Base-by-base conservation (phyloP, 768 basidiomycete species). In the Lepiota brunneoincarnata region DNA sequence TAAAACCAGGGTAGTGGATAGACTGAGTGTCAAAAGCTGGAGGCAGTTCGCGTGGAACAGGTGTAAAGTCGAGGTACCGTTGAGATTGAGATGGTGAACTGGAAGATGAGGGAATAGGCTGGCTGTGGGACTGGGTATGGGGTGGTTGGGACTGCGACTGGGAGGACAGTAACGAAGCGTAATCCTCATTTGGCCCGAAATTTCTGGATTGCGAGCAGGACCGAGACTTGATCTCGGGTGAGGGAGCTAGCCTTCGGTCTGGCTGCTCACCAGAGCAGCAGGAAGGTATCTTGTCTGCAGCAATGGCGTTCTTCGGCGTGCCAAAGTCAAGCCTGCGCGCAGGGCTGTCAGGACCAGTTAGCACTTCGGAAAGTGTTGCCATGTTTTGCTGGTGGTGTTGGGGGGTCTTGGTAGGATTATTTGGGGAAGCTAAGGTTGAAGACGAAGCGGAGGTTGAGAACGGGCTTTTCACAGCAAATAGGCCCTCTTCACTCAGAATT, bases 1-100 rank as follows among this genome's bases (percentile, higher is more conserved):
- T 66, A 59, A 88, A 88, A 14, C 86, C 86, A 11, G 87, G 87
- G 64, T 85, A 86, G 59, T 87, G 86, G 36, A 77, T 72, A 14
- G 84, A 86, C 41, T 77, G 73, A 1, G 76, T 77, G 62, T 85
- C 75, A 24, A 70, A 63, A 15, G 67, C 71, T 24, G 74, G 72
- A 20, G 74, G 76, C 17, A 73, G 67, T 50, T 71, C 71, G 54
- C 72, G 77, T 36, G 66, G 70, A 49, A 66, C 60, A 46, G 64
- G 58, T 17, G 65, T 63, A 39, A 61, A 61, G 20, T 62, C 60
- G 18, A 35, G 58, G 55, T 44, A 50, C 23, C 26, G 58, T 31
- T 48, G 57, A 26, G 20, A 61, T 51, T 11, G 55, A 57, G 42
- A 45, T 31, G 17, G 63, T 53, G 20, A 60, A 55, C 53, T 64